A percentile compares a stretch with the other conserved stretches of the same genome.
Conservation (phyloP, 1,284 basidiomycete species). For the Caloboletus firmus region DNA sequence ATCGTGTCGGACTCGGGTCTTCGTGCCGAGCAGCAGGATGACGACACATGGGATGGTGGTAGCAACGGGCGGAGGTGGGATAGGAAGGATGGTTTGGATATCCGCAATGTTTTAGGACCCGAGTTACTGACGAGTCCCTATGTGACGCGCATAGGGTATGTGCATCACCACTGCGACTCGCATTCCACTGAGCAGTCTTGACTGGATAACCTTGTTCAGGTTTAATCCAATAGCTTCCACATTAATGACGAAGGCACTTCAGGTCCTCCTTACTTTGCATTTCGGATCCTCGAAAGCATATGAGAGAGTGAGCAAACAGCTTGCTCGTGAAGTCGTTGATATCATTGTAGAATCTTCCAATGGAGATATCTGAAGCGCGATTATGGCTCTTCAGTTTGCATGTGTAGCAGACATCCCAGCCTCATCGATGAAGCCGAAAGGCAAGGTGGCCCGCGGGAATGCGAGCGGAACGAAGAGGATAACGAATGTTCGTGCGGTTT, state of each 20-base stretch:
- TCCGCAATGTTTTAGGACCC: conserved; percentile 65
- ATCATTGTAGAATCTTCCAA: conserved; percentile 76
- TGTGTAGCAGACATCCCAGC: conserved; percentile 44
- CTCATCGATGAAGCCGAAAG: conserved; percentile 19
- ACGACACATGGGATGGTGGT: conserved; percentile 46
- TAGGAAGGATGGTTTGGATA: conserved; percentile 59
- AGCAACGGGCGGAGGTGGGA: conserved; percentile 42
- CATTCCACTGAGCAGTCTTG: neutral
- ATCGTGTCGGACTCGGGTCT: conserved; percentile 83
- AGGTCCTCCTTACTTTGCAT: conserved; percentile 57
- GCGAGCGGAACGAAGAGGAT: conserved; percentile 1
- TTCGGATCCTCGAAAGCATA: conserved; percentile 31
- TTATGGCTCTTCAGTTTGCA: conserved; percentile 89
- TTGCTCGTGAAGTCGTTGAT: conserved; percentile 68
- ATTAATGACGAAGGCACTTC: conserved; percentile 78
- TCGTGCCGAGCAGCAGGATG: conserved; percentile 64
- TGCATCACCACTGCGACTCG: conserved; percentile 4
- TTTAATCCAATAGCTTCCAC: conserved; percentile 93
- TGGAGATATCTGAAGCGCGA: conserved; percentile 90
- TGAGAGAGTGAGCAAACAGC: conserved; percentile 33
- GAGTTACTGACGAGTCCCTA: conserved; percentile 61
- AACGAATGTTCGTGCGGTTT: conserved; percentile 35
- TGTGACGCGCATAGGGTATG: conserved; percentile 74
- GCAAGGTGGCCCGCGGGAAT: conserved; percentile 35
- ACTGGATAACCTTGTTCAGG: conserved; percentile 40